Base-by-base conservation (phyloP, 2,329 filamentous ascomycete genomes). In the Colletotrichum theobromicola region DNA sequence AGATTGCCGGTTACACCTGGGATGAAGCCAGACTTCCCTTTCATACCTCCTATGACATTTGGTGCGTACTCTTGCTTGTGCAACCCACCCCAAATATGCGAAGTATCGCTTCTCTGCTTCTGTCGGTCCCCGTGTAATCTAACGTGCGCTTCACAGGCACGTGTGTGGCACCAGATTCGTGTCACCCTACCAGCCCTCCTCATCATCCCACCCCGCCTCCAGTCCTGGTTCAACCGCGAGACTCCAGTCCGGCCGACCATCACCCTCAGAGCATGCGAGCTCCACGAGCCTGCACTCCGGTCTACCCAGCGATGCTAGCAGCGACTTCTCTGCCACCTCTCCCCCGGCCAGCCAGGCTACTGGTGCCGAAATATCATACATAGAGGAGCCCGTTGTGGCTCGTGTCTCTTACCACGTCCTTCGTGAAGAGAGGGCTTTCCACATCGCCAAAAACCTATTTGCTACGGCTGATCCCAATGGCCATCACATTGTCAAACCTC, bases 371-470 rank as follows among this genome's bases (percentile, higher is more conserved):
- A 84, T 88, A 76, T 86, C 88, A 55, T 90, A 89, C 75, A 79
- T 91, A 58, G 93, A 91, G 83, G 89, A 92, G 75, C 89, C 90
- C 9, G 93, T 98, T 7, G 88, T 98, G 32, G 96, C 95, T 57
- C 92, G 95, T 26, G 89, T 98, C 58, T 98, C 96, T 1, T 93
- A 91, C 76, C 95, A 98, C 84, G 90, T 93, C 18, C 87, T 98
- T 67, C 92, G 96, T 9, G 91, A 98, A 78, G 96, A 98, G 86
- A 90, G 96, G 76, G 93, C 96, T 72, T 98, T 94, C 80, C 94
- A 98, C 79, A 94, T 97, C 77, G 91, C 93, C 80, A 95, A 94
- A 83, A 91, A 88, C 74, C 87, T 98, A 63, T 91, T 93, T 50
- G 88, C 90, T 70, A 92, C 92, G 16, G 92, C 92, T 30, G 95